These are phyloP conservation scores for Hymenoscyphus repandus DNA, from an alignment of 2,329 filamentous ascomycete genomes.

Conservation along the genomic window DNA sequence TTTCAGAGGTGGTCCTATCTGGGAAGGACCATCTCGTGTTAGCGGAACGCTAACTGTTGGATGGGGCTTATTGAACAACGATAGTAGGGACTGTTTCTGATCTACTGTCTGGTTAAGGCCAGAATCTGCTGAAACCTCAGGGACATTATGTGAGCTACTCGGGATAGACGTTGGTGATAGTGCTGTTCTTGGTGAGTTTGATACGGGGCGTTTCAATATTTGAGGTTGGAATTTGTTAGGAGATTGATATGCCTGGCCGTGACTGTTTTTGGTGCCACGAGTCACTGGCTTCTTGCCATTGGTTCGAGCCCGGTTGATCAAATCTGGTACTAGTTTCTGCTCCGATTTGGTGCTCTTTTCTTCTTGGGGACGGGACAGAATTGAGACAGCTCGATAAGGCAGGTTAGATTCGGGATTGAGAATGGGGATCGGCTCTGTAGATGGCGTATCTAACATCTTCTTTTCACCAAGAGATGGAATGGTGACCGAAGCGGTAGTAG, in stretches of 20 bases:
- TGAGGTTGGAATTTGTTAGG: conserved; percentile 45
- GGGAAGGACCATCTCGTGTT: conserved; percentile 8
- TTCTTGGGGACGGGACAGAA: conserved; percentile 24
- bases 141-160: conserved; percentile 9
- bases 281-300: conserved; percentile 7
- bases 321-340: conserved; percentile 1
- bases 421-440: conserved; percentile 14
- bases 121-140: conserved; percentile 26
- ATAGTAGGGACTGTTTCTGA: conserved; percentile 41
- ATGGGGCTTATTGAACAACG: conserved; percentile 25
- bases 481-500: conserved; percentile 16
- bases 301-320: conserved; percentile 4
- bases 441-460: conserved; percentile 15
- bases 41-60: conserved; percentile 6
- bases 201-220: conserved; percentile 45
- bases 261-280: background rate
- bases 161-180: conserved; percentile 18
- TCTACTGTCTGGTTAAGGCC: conserved; percentile 37
- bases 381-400: conserved; percentile 26
- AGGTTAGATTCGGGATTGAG: conserved; percentile 24
- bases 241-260: conserved; percentile 14
- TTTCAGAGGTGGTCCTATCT: conserved; percentile 11
- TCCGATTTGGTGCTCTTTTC: conserved; percentile 14
- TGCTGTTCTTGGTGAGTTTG: conserved; percentile 30
- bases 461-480: conserved; percentile 19